These are phyloP conservation scores for Colletotrichum sp. DNA, from an alignment of 2,329 filamentous ascomycete genomes.

Conservation along the genomic window DNA sequence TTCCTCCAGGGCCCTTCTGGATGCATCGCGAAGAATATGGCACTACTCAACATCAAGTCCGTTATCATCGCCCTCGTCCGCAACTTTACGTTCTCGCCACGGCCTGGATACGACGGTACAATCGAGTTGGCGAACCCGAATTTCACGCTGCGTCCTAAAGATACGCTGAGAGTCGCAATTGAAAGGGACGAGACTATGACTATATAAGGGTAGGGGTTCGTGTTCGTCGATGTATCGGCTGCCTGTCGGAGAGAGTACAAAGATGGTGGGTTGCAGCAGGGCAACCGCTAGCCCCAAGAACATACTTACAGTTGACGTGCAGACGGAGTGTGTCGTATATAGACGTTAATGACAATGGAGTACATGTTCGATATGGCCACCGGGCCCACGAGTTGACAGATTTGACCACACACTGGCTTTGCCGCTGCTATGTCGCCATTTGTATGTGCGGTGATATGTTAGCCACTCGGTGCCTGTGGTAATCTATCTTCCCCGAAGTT, in stretches of 20 bases:
- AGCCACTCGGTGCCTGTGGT: neutral
- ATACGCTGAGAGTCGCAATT: slow-evolving; percentile 2
- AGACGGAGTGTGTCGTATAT: neutral
- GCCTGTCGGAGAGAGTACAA: neutral
- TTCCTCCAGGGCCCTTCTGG: slow-evolving; percentile 26
- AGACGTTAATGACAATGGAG: neutral
- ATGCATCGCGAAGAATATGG: slow-evolving; percentile 23
- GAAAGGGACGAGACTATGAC: neutral
- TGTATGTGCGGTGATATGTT: accelerated
- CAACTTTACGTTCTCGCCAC: slow-evolving; percentile 8
- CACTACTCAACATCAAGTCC: slow-evolving; percentile 18
- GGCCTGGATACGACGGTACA: neutral
- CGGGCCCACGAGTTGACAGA: neutral
- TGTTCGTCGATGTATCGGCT: neutral
- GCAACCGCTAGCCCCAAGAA: neutral
- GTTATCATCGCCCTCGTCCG: slow-evolving; percentile 14
- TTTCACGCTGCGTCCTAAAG: slow-evolving; percentile 21
- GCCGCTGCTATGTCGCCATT: neutral
- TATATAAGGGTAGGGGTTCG: neutral
- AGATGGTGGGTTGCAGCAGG: neutral
- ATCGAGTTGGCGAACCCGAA: slow-evolving; percentile 19
- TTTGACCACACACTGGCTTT: neutral
- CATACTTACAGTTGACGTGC: neutral
- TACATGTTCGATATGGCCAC: neutral
- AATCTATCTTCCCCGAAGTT: accelerated